Evolutionary conservation across 2,329 filamentous ascomycete genomes (phyloP), one percentile per base, ranked within the genome.

Genomic region (Ascochyta rabiei): DNA sequence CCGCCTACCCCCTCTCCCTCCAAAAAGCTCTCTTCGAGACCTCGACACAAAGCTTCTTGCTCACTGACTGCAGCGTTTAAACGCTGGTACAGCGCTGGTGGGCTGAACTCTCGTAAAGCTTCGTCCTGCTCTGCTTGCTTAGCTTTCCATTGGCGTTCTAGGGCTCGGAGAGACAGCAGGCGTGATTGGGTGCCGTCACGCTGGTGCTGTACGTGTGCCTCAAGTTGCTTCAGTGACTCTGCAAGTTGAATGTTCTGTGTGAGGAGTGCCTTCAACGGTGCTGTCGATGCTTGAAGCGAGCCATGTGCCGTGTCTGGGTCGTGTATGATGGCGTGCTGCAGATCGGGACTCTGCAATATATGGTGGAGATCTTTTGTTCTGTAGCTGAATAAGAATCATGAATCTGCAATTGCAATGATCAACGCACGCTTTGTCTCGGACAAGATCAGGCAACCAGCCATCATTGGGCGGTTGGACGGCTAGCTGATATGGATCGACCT

Each of bases 21-120:
- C 1, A 98, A 78, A 71, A 97, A 98, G 66, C 93, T 97, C 78
- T 96, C 93, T 77, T 97, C 93, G 52, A 98, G 82, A 1, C 90
- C 92, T 54, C 84, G 81, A 63, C 93, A 93, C 15, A 97, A 81
- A 15, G 81, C 80, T 62, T 93, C 91, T 76, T 96, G 93, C 79
- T 98, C 93, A 47, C 85, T 84, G 15, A 96, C 86, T 9, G 86
- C 88, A 54, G 89, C 88, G 40, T 82, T 86, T 10, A 98, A 80
- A 46, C 89, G 83, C 75, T 93, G 89, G 71, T 98, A 97, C 67
- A 98, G 80, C 38, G 90, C 89, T 38, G 91, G 89, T 0, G 93
- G 92, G 23, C 90, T 90, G 77, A 96, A 98, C 1, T 90, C 90
- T 31, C 86, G 85, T 56, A 98, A 79, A 6, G 90, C 91, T 46